Evolutionary conservation across 2,329 filamentous ascomycete genomes (phyloP).

Genomic region (Ascochyta koolunga): DNA sequence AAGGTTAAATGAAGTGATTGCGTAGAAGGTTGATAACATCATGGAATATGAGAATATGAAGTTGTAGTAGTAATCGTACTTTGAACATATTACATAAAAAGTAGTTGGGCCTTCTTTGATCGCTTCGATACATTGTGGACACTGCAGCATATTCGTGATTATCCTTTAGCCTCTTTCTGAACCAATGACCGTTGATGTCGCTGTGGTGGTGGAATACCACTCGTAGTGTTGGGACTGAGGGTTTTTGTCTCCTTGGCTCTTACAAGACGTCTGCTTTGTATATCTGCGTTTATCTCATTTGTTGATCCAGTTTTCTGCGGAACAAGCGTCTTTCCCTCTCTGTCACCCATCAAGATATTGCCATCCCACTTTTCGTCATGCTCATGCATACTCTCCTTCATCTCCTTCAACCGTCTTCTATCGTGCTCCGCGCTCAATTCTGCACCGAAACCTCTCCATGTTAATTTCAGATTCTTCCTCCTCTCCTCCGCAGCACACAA

Average conservation of each 20-base stretch:
- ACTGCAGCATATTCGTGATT: background rate
- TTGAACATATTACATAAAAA: background rate
- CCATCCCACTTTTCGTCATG: background rate
- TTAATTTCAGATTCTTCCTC: constrained; percentile 30
- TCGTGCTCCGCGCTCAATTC: constrained; percentile 10
- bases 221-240: too few relatives aligned
- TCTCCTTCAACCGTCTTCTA: background rate
- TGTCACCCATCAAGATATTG: background rate
- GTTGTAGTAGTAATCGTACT: background rate
- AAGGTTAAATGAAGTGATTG: constrained; percentile 10
- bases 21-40: background rate
- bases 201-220: background rate
- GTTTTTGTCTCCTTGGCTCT: background rate
- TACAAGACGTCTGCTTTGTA: background rate
- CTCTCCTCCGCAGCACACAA: constrained; percentile 40
- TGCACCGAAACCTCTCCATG: constrained; percentile 17
- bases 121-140: background rate
- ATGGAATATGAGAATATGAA: background rate
- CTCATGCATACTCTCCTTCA: background rate
- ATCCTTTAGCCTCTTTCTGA: background rate
- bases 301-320: background rate
- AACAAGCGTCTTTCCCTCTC: background rate
- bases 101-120: background rate
- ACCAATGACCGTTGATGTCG: background rate
- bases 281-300: background rate